Base-by-base conservation (phyloP, 176 grass and related monocot species). In the Bolboschoenus planiculmis region DNA sequence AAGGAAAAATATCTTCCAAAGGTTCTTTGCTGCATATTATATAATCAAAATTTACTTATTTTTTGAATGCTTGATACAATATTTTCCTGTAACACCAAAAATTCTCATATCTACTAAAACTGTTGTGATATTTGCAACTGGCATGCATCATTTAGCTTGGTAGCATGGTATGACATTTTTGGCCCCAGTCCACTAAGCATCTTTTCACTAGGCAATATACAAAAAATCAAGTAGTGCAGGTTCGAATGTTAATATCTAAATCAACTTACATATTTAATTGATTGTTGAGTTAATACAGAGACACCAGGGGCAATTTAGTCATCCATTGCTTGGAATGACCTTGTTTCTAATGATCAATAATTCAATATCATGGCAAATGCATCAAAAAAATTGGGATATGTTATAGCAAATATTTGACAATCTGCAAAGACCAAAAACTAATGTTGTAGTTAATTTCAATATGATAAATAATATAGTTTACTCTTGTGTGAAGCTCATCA, bases 1-100 rank as follows among this genome's bases (percentile, higher is more conserved):
- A 98, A 91, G 79, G 74, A 65, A 1, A 94, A 98, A 78, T 98
- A 95, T 44, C 72, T 98, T 54, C 92, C 92, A 1, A 98, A 97
- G 94, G 90, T 90, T 90, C 39, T 29, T 24, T 37, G 5, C 40
- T 81, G 18, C 24, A 46, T 29, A 30, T 10, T 14, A n/a, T n/a
- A 57, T 56, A 64, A 60, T 59, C 29, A 43, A 21, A 59, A 63
- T 81, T 27, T 81, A 48, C 33, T 20, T 64, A 7, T 65, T 42
- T 35, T 81, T 75, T n/a, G n/a, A 75, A 47, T 75, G 46, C 72
- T 76, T 31, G 23, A 50, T 76, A 33, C 39, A 29, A n/a, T 76
- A 51, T 51, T 47, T 76, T 76, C 26, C 7, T 18, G 50, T 76
- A 76, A 31, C 9, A 43, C 14, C 1, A 30, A 50, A 76, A 31